Conservation (phyloP, 2,329 filamentous ascomycete genomes). For the Microsporum audouinii region DNA sequence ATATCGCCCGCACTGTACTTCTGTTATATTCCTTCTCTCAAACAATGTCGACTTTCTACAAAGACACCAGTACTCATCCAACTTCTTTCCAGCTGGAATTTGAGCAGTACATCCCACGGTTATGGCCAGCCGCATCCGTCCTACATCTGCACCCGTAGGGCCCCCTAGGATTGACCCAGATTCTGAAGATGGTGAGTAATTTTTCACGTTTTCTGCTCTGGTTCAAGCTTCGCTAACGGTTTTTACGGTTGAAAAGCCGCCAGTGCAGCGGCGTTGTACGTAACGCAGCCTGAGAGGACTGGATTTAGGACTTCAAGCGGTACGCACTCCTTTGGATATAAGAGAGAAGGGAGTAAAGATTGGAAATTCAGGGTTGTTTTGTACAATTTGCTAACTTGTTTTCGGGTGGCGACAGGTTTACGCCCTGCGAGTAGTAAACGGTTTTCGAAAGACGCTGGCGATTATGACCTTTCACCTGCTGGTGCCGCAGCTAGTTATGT, state of each 20-base stretch:
- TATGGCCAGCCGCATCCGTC: neutral
- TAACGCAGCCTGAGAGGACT: neutral
- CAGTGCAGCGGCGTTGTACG: conserved; percentile 2
- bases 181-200: neutral
- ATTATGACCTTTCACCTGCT: neutral
- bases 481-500: neutral
- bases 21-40: neutral
- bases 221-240: neutral
- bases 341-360: neutral
- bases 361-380: neutral
- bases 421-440: neutral
- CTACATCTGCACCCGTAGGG: neutral
- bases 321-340: neutral
- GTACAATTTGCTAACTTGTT: neutral
- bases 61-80: neutral
- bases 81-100: neutral
- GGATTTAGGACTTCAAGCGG: neutral
- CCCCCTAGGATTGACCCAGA: neutral
- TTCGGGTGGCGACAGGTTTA: neutral
- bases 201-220: neutral
- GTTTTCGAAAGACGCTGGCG: neutral
- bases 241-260: neutral
- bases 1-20: neutral
- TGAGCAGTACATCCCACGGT: neutral
- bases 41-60: neutral